Percentiles rank a stretch among this genome's conserved stretches.
Conservation (phyloP, 176 grass and related monocot species). For the Miscanthus lutarioriparius region DNA sequence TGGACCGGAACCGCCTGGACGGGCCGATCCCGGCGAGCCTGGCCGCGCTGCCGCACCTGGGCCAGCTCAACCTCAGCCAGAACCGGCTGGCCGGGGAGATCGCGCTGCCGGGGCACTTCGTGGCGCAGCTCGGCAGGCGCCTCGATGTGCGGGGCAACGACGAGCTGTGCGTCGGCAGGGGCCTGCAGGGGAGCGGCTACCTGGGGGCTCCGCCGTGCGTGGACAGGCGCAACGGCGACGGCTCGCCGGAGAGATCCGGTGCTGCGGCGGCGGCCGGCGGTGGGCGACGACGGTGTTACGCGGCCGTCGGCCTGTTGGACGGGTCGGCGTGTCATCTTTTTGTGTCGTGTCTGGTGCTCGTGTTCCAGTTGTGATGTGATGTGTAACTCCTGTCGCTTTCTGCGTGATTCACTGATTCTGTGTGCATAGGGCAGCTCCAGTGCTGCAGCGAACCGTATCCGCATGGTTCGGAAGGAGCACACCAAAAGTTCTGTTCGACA, state of each 20-base stretch:
- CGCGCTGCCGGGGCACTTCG: conserved; percentile 63
- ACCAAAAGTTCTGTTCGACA: too few relatives aligned
- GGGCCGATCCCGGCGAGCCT: conserved; percentile 67
- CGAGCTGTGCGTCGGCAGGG: conserved; percentile 58
- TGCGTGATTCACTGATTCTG: too few relatives aligned
- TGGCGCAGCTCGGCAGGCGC: conserved; percentile 64
- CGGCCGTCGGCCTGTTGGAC: not conserved
- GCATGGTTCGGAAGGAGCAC: too few relatives aligned
- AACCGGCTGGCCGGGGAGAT: conserved; percentile 80
- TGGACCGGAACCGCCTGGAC: conserved; percentile 76
- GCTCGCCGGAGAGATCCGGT: not conserved
- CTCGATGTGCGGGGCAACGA: conserved; percentile 77
- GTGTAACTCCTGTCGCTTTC: not conserved
- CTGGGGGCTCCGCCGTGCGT: conserved; percentile 61
- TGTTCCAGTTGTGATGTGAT: not conserved
- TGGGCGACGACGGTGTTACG: not conserved
- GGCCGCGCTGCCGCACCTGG: conserved; percentile 64
- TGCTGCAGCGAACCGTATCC: too few relatives aligned
- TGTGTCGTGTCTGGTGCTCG: not conserved
- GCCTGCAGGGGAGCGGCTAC: conserved; percentile 37
- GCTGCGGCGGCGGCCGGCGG: not conserved
- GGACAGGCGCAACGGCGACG: not conserved
- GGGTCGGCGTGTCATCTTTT: not conserved
- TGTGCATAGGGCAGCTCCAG: too few relatives aligned
- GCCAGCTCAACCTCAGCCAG: conserved; percentile 88